Percentiles rank a stretch among this genome's conserved stretches.
Conservation (phyloP, 257 asterid genomes). For the Mentha longifolia region DNA sequence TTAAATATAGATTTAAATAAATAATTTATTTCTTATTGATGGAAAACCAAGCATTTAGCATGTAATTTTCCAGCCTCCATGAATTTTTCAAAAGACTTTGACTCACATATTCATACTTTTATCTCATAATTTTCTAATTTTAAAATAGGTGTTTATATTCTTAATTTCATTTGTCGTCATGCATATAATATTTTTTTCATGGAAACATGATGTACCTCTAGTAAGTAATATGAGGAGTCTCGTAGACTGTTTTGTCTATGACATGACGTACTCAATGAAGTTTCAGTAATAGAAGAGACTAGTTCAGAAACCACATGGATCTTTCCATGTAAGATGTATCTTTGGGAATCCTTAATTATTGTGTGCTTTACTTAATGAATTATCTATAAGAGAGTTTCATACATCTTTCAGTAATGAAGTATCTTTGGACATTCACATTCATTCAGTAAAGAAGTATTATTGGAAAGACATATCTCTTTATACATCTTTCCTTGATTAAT, state of each 20-base stretch:
- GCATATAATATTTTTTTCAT: slow-evolving; percentile 6
- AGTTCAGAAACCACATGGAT: not conserved
- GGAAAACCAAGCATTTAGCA: slow-evolving; percentile 5
- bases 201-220: slow-evolving; percentile 12
- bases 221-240: not conserved
- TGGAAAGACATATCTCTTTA: too few relatives aligned
- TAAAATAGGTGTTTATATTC: not conserved
- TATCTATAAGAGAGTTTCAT: not conserved
- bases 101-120: slow-evolving; percentile 18
- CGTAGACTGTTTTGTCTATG: not conserved
- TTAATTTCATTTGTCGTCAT: not conserved
- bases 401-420: too few relatives aligned
- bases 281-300: not conserved
- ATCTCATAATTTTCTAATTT: slow-evolving; percentile 1
- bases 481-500: slow-evolving; percentile 23
- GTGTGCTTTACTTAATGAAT: slow-evolving; percentile 21
- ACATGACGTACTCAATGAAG: slow-evolving; percentile 10
- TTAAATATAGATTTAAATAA: not conserved
- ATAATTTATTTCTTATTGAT: not conserved
- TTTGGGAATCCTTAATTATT: slow-evolving; percentile 22
- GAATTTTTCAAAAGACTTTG: slow-evolving; percentile 1
- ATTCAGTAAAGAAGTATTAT: not conserved
- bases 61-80: not conserved
- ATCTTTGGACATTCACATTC: not conserved
- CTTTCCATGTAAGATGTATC: slow-evolving; percentile 1